These are phyloP conservation scores for Naegleria gruberi DNA, from an alignment of 208 protist species.

Conservation along the genomic window DNA sequence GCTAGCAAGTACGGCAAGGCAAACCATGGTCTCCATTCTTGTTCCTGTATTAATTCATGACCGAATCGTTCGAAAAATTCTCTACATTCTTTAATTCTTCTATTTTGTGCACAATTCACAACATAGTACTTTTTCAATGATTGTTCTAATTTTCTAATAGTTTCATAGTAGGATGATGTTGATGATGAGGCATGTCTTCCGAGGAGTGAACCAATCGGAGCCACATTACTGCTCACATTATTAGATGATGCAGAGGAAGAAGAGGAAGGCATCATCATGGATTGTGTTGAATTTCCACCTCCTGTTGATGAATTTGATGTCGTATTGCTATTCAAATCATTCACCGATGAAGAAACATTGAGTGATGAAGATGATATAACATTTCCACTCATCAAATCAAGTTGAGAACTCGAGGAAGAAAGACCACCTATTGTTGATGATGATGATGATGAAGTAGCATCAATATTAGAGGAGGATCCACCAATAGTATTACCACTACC, in stretches of 20 bases:
- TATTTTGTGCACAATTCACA: constrained; percentile 13
- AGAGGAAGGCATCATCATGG: not conserved
- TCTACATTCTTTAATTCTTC: not conserved
- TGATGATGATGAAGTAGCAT: not conserved
- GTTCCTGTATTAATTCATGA: not conserved
- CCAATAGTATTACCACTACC: not conserved
- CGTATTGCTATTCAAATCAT: not conserved
- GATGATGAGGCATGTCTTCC: not conserved
- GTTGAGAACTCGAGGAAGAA: not conserved
- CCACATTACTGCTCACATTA: not conserved
- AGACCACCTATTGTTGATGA: not conserved
- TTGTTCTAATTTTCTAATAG: constrained; percentile 10
- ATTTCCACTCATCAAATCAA: not conserved
- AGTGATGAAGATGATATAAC: not conserved
- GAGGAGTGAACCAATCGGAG: not conserved
- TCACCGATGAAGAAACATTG: not conserved
- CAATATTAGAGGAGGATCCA: not conserved
- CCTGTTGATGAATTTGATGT: not conserved
- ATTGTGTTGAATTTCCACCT: not conserved
- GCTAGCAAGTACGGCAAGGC: not conserved
- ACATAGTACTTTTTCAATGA: constrained; percentile 21
- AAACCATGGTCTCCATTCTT: constrained; percentile 17
- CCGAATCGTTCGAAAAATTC: constrained; percentile 21
- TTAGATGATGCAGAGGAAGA: not conserved
- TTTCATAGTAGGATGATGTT: not conserved